Base-by-base conservation (phyloP, 2,329 filamentous ascomycete species). In the Trichoderma brevicompactum region DNA sequence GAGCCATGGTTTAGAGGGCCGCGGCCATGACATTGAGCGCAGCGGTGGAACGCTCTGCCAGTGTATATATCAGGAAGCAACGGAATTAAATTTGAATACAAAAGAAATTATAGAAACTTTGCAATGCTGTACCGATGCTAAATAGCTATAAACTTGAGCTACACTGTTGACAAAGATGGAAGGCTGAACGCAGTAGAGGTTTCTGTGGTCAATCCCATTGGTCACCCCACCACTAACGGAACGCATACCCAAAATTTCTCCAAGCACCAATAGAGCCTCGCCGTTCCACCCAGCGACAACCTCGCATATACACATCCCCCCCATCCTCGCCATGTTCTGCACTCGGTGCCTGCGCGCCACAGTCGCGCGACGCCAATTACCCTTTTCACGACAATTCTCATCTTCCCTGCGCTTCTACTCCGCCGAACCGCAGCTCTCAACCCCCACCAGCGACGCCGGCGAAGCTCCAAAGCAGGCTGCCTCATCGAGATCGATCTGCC, bases 401-500 rank as follows among this genome's bases (percentile, higher is more conserved):
- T 77, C 77, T 28, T 75, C 76, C 49, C 66, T 74, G 48, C 69
- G 76, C 61, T 70, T 77, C 69, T 73, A 76, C 72, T 73, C 78
- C 54, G 68, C 80, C 40, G 74, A 79, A 40, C 73, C 79, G 43
- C 70, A 72, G 60, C 75, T 80, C 61, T 79, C 75, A 48, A 78
- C 73, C 38, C 78, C 74, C 46, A 70, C 72, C 58, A 73, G 72
- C 62, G 71, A 73, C 41, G 68, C 71, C 12, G 75, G 76, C 61
- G 74, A 79, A 38, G 66, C 70, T 19, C 67, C 70, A n/a, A 72
- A 73, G 69, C 71, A 69, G 46, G 69, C 76, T 32, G 65, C 75
- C 61, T 71, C 73, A 48, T 41, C 72, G 68, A 69, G 75, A 66
- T 87, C 85, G 7, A 83, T 82, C 34, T 89, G 90, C 71, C 80